Evolutionary conservation across 169 alveolate species (phyloP).

Genomic region (Eimeria sp.): DNA sequence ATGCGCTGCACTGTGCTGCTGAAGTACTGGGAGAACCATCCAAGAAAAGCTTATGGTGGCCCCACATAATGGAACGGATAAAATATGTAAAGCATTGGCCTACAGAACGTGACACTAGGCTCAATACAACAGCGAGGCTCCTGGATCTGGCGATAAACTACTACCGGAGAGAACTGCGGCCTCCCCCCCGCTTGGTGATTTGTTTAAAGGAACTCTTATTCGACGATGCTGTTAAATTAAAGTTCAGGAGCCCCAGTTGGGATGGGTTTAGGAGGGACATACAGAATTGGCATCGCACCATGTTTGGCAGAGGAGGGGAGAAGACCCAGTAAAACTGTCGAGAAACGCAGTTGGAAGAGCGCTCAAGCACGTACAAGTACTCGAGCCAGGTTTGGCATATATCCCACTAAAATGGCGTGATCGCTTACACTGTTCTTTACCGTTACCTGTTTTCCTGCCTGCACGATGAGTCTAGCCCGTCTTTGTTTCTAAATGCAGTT

Average conservation of each 20-base stretch:
- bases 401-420: background rate
- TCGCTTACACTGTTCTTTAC: background rate
- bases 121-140: background rate
- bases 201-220: background rate
- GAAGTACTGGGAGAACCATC: slow-evolving; percentile 20
- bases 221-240: no score
- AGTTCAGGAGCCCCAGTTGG: background rate
- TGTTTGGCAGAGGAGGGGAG: background rate
- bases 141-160: background rate
- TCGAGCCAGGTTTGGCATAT: background rate
- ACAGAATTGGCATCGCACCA: background rate
- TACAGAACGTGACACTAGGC: background rate
- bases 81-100: background rate
- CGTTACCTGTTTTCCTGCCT: background rate
- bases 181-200: background rate
- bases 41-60: slow-evolving; percentile 3
- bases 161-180: slow-evolving; percentile 12
- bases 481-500: background rate
- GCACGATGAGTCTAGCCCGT: background rate
- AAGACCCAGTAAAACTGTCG: background rate
- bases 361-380: background rate
- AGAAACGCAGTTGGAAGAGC: background rate
- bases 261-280: background rate
- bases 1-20: slow-evolving; percentile 24
- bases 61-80: background rate